Conservation (phyloP, 495 filamentous ascomycete genomes). For the Xylaria acuta region DNA sequence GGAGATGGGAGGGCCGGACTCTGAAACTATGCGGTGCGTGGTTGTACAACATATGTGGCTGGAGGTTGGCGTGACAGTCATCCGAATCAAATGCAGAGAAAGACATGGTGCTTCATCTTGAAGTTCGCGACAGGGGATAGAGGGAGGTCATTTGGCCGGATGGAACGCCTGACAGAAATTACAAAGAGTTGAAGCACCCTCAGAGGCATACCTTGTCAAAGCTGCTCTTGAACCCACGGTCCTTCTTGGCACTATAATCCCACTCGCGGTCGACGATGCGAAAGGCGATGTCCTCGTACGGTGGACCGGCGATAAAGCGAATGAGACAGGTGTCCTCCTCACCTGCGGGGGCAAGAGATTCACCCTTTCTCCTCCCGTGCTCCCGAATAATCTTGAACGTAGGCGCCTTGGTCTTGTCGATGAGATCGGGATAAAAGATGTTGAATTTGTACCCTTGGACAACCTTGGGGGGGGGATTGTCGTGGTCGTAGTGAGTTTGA, state of each 20-base stretch:
- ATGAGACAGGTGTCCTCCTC: constrained; percentile 98
- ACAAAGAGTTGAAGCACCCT: constrained; percentile 20
- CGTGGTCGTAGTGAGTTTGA: constrained; percentile 99
- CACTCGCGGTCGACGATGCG: constrained; percentile 98
- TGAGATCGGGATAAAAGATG: constrained; percentile 98
- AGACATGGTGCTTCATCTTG: constrained; percentile 18
- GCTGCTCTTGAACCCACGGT: constrained; percentile 92
- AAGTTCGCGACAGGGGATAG: constrained; percentile 3
- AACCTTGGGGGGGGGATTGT: constrained; percentile 96
- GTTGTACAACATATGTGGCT: constrained; percentile 31
- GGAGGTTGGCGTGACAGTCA: constrained; percentile 24
- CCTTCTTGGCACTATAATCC: constrained; percentile 96
- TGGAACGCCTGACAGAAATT: neutral
- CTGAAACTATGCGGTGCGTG: constrained; percentile 26
- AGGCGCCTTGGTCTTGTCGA: constrained; percentile 91
- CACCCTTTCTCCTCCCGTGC: constrained; percentile 82
- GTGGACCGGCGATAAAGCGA: constrained; percentile 91
- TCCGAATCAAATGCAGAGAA: constrained; percentile 22
- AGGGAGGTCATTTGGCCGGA: neutral
- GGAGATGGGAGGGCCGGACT: constrained; percentile 25
- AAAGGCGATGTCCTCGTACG: constrained; percentile 97
- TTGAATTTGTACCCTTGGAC: constrained; percentile 99
- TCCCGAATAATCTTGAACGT: constrained; percentile 96
- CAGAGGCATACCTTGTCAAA: constrained; percentile 86
- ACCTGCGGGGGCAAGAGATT: constrained; percentile 93